Percentiles rank a stretch among this genome's conserved stretches.
Conservation (phyloP, 306 rosid species). For the Canavalia ensiformis region DNA sequence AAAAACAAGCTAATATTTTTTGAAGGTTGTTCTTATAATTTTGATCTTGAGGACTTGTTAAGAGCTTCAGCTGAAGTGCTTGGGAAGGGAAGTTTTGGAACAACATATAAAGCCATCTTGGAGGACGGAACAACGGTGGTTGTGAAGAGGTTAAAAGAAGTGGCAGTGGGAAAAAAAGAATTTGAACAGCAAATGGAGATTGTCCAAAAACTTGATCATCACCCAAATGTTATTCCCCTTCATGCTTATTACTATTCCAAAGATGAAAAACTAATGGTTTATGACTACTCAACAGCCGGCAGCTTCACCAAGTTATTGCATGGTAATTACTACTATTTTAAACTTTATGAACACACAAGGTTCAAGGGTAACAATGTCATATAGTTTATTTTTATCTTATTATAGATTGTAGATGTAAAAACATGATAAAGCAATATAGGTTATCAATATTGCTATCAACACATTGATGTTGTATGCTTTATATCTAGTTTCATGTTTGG, state of each 20-base stretch:
- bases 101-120: conserved; percentile 82
- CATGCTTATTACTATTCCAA: conserved; percentile 84
- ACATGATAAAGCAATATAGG: conserved; percentile 15
- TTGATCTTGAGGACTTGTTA: conserved; percentile 83
- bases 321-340: conserved; percentile 57
- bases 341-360: conserved; percentile 9
- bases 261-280: conserved; percentile 80
- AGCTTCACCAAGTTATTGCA: conserved; percentile 74
- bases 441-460: neutral
- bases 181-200: conserved; percentile 84
- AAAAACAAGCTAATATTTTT: conserved; percentile 73
- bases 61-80: conserved; percentile 90
- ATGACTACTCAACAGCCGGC: conserved; percentile 64
- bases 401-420: too few relatives aligned
- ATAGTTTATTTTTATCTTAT: neutral
- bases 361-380: neutral
- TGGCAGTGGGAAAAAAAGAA: conserved; percentile 68
- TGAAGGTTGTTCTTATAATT: conserved; percentile 66
- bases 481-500: conserved; percentile 2
- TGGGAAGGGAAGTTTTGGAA: conserved; percentile 86
- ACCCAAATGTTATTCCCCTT: conserved; percentile 69
- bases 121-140: conserved; percentile 79
- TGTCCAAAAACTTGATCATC: conserved; percentile 66
- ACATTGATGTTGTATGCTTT: neutral
- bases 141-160: conserved; percentile 80